These are phyloP conservation scores for Cladosporium oxysporum DNA, from an alignment of 2,329 filamentous ascomycete genomes.

Conservation along the genomic window DNA sequence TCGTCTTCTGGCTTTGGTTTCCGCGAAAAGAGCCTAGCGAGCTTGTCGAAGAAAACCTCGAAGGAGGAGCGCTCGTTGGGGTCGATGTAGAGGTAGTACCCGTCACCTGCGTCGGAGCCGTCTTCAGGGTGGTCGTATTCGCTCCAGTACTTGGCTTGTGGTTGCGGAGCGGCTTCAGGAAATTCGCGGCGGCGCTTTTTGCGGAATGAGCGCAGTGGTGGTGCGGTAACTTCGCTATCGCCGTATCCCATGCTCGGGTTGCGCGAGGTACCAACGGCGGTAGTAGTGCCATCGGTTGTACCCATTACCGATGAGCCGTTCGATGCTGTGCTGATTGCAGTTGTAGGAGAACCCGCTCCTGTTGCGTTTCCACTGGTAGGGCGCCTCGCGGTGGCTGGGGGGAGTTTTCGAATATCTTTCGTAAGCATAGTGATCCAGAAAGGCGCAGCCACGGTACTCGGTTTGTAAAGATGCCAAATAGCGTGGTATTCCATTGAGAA, in stretches of 20 bases:
- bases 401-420: conserved; percentile 56
- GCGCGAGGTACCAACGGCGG: conserved; percentile 35
- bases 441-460: conserved; percentile 47
- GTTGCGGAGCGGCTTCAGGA: conserved; percentile 29
- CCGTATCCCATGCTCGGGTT: conserved; percentile 28
- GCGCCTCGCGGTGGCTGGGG: conserved; percentile 39
- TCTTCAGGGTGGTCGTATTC: conserved; percentile 85
- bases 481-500: conserved; percentile 58
- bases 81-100: conserved; percentile 74
- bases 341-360: conserved; percentile 25
- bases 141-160: conserved; percentile 68
- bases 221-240: conserved; percentile 41
- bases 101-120: conserved; percentile 52
- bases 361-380: conserved; percentile 29
- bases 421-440: conserved; percentile 52
- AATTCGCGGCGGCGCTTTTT: conserved; percentile 42
- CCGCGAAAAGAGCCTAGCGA: conserved; percentile 42
- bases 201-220: conserved; percentile 44
- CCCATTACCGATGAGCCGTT: conserved; percentile 41
- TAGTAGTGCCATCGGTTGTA: conserved; percentile 34
- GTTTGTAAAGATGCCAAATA: conserved; percentile 51
- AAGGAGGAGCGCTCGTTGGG: conserved; percentile 69
- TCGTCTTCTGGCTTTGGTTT: conserved; percentile 33
- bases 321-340: conserved; percentile 38
- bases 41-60: conserved; percentile 58